Percentiles rank a stretch among this genome's conserved stretches.
Evolutionary conservation across 2,329 filamentous ascomycete genomes (phyloP).

Genomic region (Exophiala dermatitidis): DNA sequence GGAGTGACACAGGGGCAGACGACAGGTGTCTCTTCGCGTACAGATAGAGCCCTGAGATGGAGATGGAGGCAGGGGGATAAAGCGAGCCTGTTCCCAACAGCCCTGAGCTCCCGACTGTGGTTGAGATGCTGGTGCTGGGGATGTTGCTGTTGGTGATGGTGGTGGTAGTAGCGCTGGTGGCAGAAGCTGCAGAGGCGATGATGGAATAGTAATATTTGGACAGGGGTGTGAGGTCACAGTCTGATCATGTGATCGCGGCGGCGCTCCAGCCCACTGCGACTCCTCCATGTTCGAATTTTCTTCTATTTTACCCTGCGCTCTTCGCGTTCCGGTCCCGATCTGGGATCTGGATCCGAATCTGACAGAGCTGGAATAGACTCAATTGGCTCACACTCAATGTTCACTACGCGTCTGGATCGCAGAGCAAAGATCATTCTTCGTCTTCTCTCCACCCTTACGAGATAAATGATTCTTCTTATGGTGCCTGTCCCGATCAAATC

Average conservation of each 20-base stretch:
- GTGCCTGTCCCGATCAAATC: background rate
- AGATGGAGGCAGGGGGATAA: constrained; percentile 3
- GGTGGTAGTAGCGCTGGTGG: background rate
- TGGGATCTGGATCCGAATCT: background rate
- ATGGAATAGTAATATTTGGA: background rate
- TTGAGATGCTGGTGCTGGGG: background rate
- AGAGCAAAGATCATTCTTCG: no score
- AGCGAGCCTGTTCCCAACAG: background rate
- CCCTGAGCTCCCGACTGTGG: background rate
- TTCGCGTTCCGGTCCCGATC: background rate
- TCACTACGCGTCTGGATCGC: no score
- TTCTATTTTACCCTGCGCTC: background rate
- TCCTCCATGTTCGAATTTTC: background rate
- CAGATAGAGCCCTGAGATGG: background rate
- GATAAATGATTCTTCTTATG: background rate
- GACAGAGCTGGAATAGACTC: no score
- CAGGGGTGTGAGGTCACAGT: background rate
- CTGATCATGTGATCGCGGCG: background rate
- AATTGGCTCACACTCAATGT: no score
- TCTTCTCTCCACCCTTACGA: no score
- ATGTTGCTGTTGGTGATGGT: background rate
- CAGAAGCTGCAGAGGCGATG: background rate
- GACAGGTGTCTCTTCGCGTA: background rate
- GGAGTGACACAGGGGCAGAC: background rate
- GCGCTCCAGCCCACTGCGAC: background rate